A percentile compares a stretch with the other conserved stretches of the same genome.
Conservation (phyloP, 306 rosid genomes). For the Dicorynia guianensis region DNA sequence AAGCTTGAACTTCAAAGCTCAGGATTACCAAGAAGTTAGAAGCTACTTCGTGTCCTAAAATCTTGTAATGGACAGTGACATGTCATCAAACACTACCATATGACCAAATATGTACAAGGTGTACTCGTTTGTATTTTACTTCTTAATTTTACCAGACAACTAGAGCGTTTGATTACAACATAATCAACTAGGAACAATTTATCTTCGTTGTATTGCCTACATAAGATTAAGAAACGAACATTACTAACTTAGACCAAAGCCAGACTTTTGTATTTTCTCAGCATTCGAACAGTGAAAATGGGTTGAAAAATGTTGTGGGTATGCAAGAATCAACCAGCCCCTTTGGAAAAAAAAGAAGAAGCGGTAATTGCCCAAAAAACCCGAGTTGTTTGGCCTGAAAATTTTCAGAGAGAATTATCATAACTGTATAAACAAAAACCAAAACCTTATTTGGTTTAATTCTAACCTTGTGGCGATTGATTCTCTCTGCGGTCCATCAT, state of each 20-base stretch:
- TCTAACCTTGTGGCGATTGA: conserved; percentile 67
- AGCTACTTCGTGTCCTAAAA: no score
- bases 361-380: conserved; percentile 78
- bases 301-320: neutral
- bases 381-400: conserved; percentile 64
- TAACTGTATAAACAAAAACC: neutral
- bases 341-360: conserved; percentile 81
- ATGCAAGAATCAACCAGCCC: conserved; percentile 62
- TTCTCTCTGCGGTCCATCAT: conserved; percentile 68
- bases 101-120: conserved; percentile 17
- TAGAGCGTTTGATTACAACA: conserved; percentile 30
- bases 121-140: neutral
- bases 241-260: conserved; percentile 26
- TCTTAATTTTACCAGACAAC: conserved; percentile 14
- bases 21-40: no score
- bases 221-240: conserved; percentile 16
- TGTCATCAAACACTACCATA: no score
- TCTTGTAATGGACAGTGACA: no score
- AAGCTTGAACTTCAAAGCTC: no score
- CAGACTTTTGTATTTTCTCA: conserved; percentile 4
- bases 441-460: neutral
- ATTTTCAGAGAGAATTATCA: conserved; percentile 7
- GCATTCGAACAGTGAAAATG: conserved; percentile 37
- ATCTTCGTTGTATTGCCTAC: neutral
- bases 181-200: conserved; percentile 23